Conservation (phyloP, 2,329 filamentous ascomycete genomes). For the Colletotrichum sp. region DNA sequence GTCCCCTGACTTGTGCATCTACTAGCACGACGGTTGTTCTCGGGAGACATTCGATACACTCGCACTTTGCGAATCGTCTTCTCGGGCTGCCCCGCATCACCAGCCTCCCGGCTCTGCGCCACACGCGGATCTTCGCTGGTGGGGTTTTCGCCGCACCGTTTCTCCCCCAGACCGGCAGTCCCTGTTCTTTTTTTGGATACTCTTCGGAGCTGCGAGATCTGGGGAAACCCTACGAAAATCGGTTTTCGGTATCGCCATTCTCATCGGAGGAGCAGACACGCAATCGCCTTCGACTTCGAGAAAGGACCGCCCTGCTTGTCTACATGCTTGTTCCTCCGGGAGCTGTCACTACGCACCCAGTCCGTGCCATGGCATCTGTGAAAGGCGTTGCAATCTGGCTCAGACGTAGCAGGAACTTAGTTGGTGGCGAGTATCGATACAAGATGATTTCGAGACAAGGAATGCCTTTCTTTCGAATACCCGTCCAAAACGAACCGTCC, state of each 20-base stretch:
- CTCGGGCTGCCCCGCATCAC: neutral
- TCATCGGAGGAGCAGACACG: neutral
- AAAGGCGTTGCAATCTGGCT: neutral
- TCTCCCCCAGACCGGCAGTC: conserved; percentile 12
- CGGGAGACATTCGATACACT: neutral
- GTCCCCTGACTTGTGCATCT: conserved; percentile 10
- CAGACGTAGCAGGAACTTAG: neutral
- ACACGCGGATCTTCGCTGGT: conserved; percentile 17
- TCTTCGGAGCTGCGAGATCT: conserved; percentile 13
- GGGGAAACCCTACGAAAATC: conserved; percentile 12
- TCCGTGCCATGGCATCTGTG: neutral
- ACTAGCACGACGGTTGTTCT: neutral
- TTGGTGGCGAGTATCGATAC: conserved; percentile 12
- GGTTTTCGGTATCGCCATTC: neutral
- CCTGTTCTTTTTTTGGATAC: conserved; percentile 22
- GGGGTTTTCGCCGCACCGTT: conserved; percentile 2
- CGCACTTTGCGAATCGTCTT: neutral
- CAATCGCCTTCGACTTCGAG: neutral
- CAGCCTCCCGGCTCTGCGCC: conserved; percentile 18
- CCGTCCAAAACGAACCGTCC: neutral
- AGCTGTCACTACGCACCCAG: neutral
- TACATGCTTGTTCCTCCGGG: neutral
- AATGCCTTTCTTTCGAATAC: neutral
- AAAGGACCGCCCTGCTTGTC: neutral
- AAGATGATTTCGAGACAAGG: neutral